These are phyloP conservation scores for Diplodia scrobiculata DNA, from an alignment of 2,329 filamentous ascomycete species.

Conservation along the genomic window DNA sequence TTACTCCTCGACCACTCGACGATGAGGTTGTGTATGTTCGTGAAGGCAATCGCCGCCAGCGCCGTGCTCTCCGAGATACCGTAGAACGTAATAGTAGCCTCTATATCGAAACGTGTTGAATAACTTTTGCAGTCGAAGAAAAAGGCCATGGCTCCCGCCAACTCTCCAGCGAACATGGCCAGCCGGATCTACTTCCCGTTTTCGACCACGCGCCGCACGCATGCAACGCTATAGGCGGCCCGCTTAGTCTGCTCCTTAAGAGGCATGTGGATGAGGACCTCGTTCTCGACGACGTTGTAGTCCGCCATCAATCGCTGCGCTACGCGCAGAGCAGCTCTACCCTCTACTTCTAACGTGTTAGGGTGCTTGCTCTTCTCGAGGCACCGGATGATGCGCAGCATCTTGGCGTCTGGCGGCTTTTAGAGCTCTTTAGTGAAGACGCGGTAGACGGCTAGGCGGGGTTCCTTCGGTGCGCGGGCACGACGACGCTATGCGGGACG, in stretches of 20 bases:
- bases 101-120: too few species aligned
- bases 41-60: slow-evolving; percentile 34
- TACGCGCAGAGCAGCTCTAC: background rate
- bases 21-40: slow-evolving; percentile 34
- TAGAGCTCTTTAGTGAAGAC: background rate
- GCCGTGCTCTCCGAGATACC: slow-evolving; percentile 34
- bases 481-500: background rate
- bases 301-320: slow-evolving; percentile 30
- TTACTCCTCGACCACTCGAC: slow-evolving; percentile 31
- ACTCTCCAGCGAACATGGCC: background rate
- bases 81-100: background rate
- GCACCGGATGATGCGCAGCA: slow-evolving; percentile 30
- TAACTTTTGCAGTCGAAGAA: background rate
- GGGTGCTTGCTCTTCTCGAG: slow-evolving; percentile 21
- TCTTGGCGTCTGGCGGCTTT: background rate
- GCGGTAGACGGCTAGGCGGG: background rate
- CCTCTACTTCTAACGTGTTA: slow-evolving; percentile 25
- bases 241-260: slow-evolving; percentile 1
- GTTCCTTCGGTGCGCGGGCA: background rate
- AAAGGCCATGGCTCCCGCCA: background rate
- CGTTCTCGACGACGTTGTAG: slow-evolving; percentile 31
- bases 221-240: background rate
- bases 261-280: slow-evolving; percentile 29
- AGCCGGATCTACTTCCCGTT: background rate
- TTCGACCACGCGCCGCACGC: background rate